These are phyloP conservation scores for Adenanthera pavonina DNA, from an alignment of 306 rosid genomes.

Conservation along the genomic window DNA sequence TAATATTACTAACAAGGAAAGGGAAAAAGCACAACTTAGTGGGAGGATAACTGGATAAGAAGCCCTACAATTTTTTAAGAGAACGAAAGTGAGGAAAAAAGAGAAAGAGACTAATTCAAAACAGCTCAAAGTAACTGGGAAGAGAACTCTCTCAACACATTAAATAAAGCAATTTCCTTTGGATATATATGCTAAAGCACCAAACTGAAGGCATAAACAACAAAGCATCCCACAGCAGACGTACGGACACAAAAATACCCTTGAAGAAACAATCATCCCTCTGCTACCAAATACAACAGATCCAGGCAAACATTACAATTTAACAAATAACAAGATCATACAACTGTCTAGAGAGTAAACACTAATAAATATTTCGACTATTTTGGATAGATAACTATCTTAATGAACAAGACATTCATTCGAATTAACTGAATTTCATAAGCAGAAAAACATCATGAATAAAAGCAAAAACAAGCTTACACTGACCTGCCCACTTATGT, in stretches of 20 bases:
- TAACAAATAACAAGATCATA: constrained; percentile 11
- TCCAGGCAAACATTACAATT: background rate
- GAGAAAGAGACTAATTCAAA: background rate
- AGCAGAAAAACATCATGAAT: background rate
- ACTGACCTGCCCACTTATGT: constrained; percentile 85
- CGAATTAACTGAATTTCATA: constrained; percentile 22
- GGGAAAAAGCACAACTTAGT: background rate
- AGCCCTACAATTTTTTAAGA: no score
- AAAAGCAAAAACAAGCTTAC: constrained; percentile 15
- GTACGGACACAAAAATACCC: background rate
- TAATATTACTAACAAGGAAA: no score
- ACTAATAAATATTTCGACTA: constrained; percentile 19
- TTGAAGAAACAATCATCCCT: no score
- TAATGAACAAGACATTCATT: constrained; percentile 22
- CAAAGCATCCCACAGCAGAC: background rate
- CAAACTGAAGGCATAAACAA: background rate
- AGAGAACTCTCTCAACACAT: background rate
- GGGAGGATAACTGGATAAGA: background rate
- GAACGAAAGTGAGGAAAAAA: background rate
- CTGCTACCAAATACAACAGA: background rate
- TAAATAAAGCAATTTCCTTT: background rate
- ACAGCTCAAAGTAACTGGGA: background rate
- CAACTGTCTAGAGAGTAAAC: constrained; percentile 7
- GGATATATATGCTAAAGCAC: background rate
- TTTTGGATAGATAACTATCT: background rate